A percentile compares a stretch with the other conserved stretches of the same genome.
Conservation (phyloP, 352 stramenopile genomes). For the Globisporangium iwayamae region DNA sequence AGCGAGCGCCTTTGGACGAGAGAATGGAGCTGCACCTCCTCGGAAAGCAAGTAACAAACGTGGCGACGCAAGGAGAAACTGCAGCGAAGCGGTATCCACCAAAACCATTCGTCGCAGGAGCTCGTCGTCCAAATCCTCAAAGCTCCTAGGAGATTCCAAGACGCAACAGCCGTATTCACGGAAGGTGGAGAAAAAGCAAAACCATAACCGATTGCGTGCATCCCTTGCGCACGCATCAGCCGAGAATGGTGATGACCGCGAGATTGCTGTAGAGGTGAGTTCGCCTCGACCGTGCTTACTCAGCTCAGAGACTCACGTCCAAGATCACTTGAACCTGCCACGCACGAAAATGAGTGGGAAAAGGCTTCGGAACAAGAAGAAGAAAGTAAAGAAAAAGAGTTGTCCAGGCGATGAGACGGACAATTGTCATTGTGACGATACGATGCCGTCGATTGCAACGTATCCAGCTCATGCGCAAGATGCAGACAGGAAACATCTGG, state of each 20-base stretch:
- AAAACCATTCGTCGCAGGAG: background rate
- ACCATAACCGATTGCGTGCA: background rate
- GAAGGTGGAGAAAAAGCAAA: constrained; percentile 6
- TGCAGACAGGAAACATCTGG: constrained; percentile 2
- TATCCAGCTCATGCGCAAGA: background rate
- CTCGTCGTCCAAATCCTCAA: constrained; percentile 9
- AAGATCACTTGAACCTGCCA: constrained; percentile 6
- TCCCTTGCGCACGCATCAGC: background rate
- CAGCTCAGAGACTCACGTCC: background rate
- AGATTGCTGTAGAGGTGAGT: background rate
- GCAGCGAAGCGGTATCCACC: background rate
- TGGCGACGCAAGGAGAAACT: background rate
- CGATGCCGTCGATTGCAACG: constrained; percentile 7
- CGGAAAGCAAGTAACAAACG: background rate
- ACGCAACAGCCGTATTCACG: background rate
- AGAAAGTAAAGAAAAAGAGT: constrained; percentile 9
- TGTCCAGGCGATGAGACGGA: background rate
- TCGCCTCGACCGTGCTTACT: constrained; percentile 6
- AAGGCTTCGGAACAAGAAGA: constrained; percentile 33
- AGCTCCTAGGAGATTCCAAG: background rate
- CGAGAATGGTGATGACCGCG: background rate
- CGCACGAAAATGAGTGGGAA: constrained; percentile 32
- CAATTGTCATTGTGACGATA: background rate
- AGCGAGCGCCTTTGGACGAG: background rate
- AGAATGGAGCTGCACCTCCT: constrained; percentile 4